Conservation (phyloP, 805 yeast species). For the Yarrowia sp. region DNA sequence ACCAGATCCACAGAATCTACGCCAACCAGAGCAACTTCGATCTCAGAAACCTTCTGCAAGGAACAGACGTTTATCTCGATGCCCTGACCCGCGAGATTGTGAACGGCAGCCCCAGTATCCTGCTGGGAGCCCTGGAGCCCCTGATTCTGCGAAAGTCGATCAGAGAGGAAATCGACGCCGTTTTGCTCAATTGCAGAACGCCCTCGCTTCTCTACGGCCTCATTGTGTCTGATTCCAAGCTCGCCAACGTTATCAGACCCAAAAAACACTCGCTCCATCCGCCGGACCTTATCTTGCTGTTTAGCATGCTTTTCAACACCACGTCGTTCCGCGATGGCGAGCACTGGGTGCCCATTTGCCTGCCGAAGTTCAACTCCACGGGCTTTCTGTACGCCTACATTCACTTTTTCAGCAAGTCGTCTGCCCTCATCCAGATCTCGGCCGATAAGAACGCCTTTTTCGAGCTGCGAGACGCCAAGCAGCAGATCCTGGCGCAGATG, state of each 20-base stretch:
- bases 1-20: constrained; percentile 74
- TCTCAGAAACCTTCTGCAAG: constrained; percentile 73
- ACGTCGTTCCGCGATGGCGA: constrained; percentile 62
- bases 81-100: constrained; percentile 63
- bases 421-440: constrained; percentile 59
- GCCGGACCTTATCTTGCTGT: constrained; percentile 76
- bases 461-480: constrained; percentile 69
- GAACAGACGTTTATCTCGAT: constrained; percentile 76
- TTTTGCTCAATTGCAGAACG: constrained; percentile 58
- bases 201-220: constrained; percentile 77
- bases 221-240: constrained; percentile 66
- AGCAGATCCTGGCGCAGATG: constrained; percentile 57
- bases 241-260: constrained; percentile 78
- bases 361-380: constrained; percentile 85
- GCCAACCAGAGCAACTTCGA: constrained; percentile 80
- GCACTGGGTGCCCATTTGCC: constrained; percentile 91
- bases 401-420: constrained; percentile 58
- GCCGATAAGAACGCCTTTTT: constrained; percentile 82
- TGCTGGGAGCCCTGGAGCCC: constrained; percentile 71
- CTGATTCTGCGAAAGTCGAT: constrained; percentile 63
- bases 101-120: constrained; percentile 62
- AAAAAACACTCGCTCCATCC: constrained; percentile 78
- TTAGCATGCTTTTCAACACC: constrained; percentile 72
- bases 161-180: constrained; percentile 63
- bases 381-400: constrained; percentile 89